These are phyloP conservation scores for Saccharomyces pastorianus DNA, from an alignment of 1,139 yeast genomes.

Conservation along the genomic window DNA sequence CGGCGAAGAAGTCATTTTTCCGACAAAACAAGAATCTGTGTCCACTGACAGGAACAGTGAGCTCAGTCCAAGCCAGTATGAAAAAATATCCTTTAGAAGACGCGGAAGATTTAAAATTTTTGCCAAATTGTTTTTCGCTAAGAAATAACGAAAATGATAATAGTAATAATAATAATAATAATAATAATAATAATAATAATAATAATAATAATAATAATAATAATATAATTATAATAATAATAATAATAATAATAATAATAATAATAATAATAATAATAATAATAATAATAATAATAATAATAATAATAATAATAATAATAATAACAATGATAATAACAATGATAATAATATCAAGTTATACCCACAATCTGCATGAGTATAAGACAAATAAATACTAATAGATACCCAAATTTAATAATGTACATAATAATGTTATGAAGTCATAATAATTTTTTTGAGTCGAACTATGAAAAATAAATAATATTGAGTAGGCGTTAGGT, in stretches of 20 bases:
- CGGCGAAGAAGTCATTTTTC: neutral
- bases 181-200: too few relatives aligned
- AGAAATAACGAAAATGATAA: neutral
- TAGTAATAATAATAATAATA: too few relatives aligned
- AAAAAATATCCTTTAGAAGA: neutral
- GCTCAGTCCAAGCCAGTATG: neutral
- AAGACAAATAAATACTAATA: neutral
- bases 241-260: too few relatives aligned
- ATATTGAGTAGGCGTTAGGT: neutral
- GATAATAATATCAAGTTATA: too few relatives aligned
- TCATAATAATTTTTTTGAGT: neutral
- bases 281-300: too few relatives aligned
- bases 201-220: too few relatives aligned
- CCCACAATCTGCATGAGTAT: neutral
- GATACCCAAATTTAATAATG: neutral
- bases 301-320: too few relatives aligned
- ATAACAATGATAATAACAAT: too few relatives aligned
- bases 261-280: too few relatives aligned
- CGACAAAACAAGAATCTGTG: neutral
- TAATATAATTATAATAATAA: too few relatives aligned
- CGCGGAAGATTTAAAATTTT: neutral
- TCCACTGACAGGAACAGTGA: neutral
- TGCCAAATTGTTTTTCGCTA: neutral
- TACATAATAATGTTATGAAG: neutral
- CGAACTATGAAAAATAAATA: neutral